Evolutionary conservation across 1,139 yeast genomes (phyloP).

Genomic region (Kluyveromyces marxianus): DNA sequence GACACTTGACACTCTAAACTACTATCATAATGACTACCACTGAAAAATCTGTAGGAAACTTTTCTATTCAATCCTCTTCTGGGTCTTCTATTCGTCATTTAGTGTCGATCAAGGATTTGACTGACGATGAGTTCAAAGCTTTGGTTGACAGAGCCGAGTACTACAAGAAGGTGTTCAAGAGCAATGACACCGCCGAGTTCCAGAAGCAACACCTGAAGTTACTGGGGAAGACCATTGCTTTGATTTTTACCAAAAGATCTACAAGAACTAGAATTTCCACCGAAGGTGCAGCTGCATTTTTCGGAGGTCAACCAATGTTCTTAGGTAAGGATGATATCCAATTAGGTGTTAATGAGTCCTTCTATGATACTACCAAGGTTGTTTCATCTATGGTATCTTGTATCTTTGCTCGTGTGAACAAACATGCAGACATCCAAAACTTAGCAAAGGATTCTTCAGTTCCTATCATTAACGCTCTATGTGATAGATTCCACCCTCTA

Average conservation of each 20-base stretch:
- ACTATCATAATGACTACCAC: not conserved
- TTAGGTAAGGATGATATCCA: conserved; percentile 95
- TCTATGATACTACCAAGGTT: conserved; percentile 81
- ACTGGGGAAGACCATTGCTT: conserved; percentile 73
- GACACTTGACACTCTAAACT: not conserved
- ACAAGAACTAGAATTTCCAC: conserved; percentile 92
- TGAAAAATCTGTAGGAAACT: too few species aligned
- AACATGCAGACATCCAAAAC: conserved; percentile 73
- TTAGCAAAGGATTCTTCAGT: conserved; percentile 70
- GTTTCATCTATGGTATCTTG: conserved; percentile 93
- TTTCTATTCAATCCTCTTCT: not conserved
- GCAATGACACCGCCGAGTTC: conserved; percentile 38
- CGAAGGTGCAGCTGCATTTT: conserved; percentile 89
- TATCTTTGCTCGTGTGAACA: conserved; percentile 89
- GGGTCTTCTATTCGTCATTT: conserved; percentile 52
- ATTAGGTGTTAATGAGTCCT: conserved; percentile 85
- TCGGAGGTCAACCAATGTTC: conserved; percentile 96
- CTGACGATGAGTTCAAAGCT: conserved; percentile 57
- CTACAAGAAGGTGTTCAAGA: conserved; percentile 51
- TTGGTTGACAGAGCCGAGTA: conserved; percentile 62
- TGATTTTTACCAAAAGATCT: conserved; percentile 82
- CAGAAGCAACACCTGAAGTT: conserved; percentile 48
- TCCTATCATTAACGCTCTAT: conserved; percentile 87
- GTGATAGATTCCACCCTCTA: conserved; percentile 89
- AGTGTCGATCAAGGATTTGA: conserved; percentile 67